Base-by-base conservation (phyloP, 2,329 filamentous ascomycete genomes). In the Fusarium citri region DNA sequence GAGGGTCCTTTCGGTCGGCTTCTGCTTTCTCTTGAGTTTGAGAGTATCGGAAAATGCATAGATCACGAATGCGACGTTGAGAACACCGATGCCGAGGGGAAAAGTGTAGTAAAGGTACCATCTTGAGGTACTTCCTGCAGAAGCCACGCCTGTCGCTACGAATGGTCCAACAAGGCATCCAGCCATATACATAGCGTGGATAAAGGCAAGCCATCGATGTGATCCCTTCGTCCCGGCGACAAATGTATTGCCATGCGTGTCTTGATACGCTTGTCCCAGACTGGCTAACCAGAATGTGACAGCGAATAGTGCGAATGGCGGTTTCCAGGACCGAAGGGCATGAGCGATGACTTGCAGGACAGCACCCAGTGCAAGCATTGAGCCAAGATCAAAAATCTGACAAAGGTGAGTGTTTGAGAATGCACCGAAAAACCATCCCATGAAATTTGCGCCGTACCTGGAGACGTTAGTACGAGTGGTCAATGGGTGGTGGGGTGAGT, bases 211-310 rank as follows among this genome's bases (percentile, higher is more conserved):
- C 85, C 87, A 90, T 7, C 87, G 80, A 72, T 91, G 87, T 0
- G 87, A 85, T 0, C 77, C 79, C 12, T 82, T 82, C 1, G 85
- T 76, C 1, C 83, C 80, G 1, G 85, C 82, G 1, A 90, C 88
- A 60, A 88, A 91, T 0, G 87, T 87, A 60, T 92, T 91, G 2
- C 86, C 84, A 23, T 90, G 87, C 0, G 88, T 85, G 67, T 92
- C 89, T 63, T 91, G 87, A 59, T 86, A 90, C 0, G 86, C 89
- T 74, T 90, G 88, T 0, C 89, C 89, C 0, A 89, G 72, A 12
- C 85, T 85, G 2, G 86, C 84, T 10, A 91, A 65, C 76, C 86
- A 87, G 73, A 91, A 91, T 0, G 86, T 87, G 4, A 85, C 73
- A 0, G 83, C 84, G 59, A 87, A 91, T 0, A 91, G 78, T 0